Evolutionary conservation across 768 basidiomycete genomes (phyloP).

Genomic region (Cystobasidium ongulense): DNA sequence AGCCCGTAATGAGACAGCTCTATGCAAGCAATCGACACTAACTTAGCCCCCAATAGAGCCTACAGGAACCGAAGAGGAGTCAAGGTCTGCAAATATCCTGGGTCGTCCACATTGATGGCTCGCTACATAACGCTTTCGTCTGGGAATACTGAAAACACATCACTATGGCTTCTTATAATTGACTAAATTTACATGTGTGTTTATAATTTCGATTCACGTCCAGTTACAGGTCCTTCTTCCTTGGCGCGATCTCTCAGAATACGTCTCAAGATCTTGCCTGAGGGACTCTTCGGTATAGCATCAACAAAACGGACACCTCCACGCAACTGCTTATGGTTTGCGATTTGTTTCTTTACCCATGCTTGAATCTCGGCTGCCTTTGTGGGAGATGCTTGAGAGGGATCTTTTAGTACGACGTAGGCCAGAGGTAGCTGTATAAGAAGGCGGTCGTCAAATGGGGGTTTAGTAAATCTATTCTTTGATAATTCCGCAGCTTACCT

Average conservation of each 20-base stretch:
- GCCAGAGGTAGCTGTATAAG: not conserved
- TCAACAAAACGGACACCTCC: constrained; percentile 34
- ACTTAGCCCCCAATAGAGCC: too few relatives aligned
- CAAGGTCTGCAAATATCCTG: too few relatives aligned
- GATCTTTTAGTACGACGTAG: constrained; percentile 30
- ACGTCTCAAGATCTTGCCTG: constrained; percentile 38
- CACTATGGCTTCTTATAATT: too few relatives aligned
- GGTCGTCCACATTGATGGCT: too few relatives aligned
- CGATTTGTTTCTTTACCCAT: constrained; percentile 27
- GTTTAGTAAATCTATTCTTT: not conserved
- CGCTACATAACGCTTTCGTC: too few relatives aligned
- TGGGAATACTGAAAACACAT: too few relatives aligned
- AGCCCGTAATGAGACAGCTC: too few relatives aligned
- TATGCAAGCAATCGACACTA: too few relatives aligned
- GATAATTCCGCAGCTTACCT: constrained; percentile 56
- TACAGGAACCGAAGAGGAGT: too few relatives aligned
- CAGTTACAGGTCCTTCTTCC: constrained; percentile 8
- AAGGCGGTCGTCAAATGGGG: not conserved
- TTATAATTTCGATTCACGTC: constrained; percentile 18
- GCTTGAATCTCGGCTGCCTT: constrained; percentile 15
- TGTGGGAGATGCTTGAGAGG: constrained; percentile 13
- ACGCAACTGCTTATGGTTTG: constrained; percentile 31
- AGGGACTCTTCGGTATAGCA: constrained; percentile 34
- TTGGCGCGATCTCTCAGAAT: constrained; percentile 24
- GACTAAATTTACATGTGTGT: too few relatives aligned